Conservation (phyloP, 73 alveolate genomes). For the Paramecium caudatum region DNA sequence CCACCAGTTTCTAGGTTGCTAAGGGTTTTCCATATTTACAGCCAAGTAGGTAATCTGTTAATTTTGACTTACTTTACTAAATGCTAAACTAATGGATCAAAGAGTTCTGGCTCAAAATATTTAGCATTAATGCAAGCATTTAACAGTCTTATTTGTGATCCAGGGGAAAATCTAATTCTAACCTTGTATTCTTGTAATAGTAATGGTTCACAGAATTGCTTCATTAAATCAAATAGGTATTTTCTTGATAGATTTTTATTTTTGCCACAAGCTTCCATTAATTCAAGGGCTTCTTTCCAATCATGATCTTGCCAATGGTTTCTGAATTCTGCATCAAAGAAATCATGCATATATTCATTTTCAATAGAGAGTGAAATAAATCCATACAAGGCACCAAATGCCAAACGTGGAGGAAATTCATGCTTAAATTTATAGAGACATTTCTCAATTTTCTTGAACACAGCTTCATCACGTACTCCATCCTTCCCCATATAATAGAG, state of each 20-base stretch:
- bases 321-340: constrained; percentile 60
- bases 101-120: constrained; percentile 46
- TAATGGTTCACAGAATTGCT: background rate
- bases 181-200: background rate
- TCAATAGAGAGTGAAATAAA: constrained; percentile 31
- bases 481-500: constrained; percentile 56
- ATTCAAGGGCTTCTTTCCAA: constrained; percentile 44
- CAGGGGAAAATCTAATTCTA: constrained; percentile 5
- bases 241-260: constrained; percentile 29
- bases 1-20: background rate
- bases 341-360: constrained; percentile 24
- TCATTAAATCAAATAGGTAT: constrained; percentile 16
- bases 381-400: constrained; percentile 54
- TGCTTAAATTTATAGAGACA: constrained; percentile 49
- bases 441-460: constrained; percentile 43
- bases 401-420: constrained; percentile 36
- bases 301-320: background rate
- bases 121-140: constrained; percentile 14
- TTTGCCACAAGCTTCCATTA: constrained; percentile 48
- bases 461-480: constrained; percentile 1
- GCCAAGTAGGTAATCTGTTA: background rate
- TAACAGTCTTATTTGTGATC: background rate
- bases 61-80: constrained; percentile 4
- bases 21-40: background rate
- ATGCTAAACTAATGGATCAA: constrained; percentile 19